Conservation (phyloP, 768 basidiomycete species). For the Pleurotus eryngii region DNA sequence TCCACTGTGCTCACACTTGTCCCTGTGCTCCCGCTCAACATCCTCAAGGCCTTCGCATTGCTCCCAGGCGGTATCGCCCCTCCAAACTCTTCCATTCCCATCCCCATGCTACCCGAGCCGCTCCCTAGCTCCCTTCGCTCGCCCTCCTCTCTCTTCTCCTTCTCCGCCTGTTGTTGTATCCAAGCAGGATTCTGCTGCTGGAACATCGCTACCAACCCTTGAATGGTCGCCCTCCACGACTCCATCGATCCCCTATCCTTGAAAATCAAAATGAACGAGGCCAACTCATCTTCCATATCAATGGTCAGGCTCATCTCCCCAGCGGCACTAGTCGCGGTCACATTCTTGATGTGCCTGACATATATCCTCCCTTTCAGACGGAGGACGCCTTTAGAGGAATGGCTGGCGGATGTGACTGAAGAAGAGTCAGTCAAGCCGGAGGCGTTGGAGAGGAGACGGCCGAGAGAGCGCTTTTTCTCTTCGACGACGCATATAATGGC, state of each 20-base stretch:
- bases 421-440: slow-evolving; percentile 53
- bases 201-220: slow-evolving; percentile 69
- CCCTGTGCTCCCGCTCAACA: slow-evolving; percentile 74
- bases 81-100: slow-evolving; percentile 75
- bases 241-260: slow-evolving; percentile 87
- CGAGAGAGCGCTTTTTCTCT: slow-evolving; percentile 84
- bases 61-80: slow-evolving; percentile 23
- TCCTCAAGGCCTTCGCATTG: slow-evolving; percentile 70
- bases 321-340: slow-evolving; percentile 73
- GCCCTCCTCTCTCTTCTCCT: slow-evolving; percentile 18
- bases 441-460: slow-evolving; percentile 67
- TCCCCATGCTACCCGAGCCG: neutral
- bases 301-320: slow-evolving; percentile 94
- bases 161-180: slow-evolving; percentile 33
- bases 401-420: slow-evolving; percentile 26
- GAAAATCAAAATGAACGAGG: slow-evolving; percentile 95
- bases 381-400: slow-evolving; percentile 64
- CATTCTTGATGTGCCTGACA: slow-evolving; percentile 88
- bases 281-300: slow-evolving; percentile 96
- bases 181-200: slow-evolving; percentile 47
- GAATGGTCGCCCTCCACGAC: slow-evolving; percentile 83
- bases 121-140: neutral
- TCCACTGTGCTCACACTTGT: slow-evolving; percentile 65
- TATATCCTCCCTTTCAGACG: slow-evolving; percentile 95
- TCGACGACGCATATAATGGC: slow-evolving; percentile 98